Evolutionary conservation across 75 land plant species (phyloP).

Genomic region (Cryptomeria japonica): DNA sequence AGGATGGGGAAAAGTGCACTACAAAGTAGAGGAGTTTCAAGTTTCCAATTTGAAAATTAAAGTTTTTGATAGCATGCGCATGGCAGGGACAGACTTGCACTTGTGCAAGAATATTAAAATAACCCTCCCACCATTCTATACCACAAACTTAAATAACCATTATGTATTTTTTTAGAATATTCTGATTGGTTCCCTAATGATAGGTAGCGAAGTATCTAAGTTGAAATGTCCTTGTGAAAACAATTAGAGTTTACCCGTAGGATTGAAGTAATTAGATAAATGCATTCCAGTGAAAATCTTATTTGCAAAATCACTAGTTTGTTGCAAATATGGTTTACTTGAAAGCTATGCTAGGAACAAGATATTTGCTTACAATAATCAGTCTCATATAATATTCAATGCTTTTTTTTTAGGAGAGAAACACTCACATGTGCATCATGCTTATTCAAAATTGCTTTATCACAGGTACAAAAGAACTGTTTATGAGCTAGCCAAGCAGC

Average conservation of each 20-base stretch:
- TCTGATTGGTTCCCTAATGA: background rate
- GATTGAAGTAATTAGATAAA: background rate
- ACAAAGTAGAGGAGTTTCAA: too few relatives aligned
- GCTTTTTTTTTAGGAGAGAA: background rate
- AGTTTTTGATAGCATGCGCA: too few relatives aligned
- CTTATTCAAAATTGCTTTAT: background rate
- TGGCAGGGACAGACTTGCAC: too few relatives aligned
- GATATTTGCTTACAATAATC: background rate
- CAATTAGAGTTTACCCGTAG: background rate
- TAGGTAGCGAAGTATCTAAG: background rate
- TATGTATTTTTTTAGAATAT: too few relatives aligned
- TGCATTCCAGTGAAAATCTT: background rate
- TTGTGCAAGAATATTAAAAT: too few relatives aligned
- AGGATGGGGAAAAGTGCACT: too few relatives aligned
- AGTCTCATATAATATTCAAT: background rate
- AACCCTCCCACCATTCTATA: too few relatives aligned
- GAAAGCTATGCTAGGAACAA: background rate
- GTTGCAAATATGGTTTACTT: background rate
- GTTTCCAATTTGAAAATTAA: too few relatives aligned
- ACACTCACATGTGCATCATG: background rate
- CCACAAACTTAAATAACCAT: too few relatives aligned
- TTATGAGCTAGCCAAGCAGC: constrained; percentile 70
- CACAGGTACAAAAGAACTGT: constrained; percentile 79
- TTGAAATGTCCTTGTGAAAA: background rate
- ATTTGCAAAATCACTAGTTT: background rate